These are phyloP conservation scores for Oidium heveae DNA, from an alignment of 2,329 filamentous ascomycete genomes.

Conservation along the genomic window DNA sequence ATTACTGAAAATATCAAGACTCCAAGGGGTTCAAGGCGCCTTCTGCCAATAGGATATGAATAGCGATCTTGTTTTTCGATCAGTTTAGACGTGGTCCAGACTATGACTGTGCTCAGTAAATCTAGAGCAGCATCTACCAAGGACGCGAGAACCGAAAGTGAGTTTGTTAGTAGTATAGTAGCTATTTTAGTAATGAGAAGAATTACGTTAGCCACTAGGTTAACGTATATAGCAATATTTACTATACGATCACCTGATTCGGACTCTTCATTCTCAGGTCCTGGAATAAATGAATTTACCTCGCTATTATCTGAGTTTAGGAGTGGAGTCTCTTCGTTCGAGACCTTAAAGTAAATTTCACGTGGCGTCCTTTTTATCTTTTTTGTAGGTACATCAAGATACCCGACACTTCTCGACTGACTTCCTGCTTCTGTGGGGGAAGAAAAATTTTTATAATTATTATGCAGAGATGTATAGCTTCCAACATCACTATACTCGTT, in stretches of 20 bases:
- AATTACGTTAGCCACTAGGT: constrained; percentile 32
- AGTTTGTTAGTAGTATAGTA: constrained; percentile 28
- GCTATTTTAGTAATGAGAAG: constrained; percentile 28
- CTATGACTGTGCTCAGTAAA: constrained; percentile 31
- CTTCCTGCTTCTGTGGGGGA: constrained; percentile 51
- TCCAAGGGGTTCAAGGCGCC: constrained; percentile 32
- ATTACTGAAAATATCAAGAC: constrained; percentile 37
- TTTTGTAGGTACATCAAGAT: constrained; percentile 11
- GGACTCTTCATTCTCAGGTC: constrained; percentile 45
- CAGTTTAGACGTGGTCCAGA: constrained; percentile 32
- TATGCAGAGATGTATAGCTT: constrained; percentile 3
- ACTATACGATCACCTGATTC: constrained; percentile 55
- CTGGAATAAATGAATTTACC: constrained; percentile 18
- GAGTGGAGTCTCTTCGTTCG: constrained; percentile 41
- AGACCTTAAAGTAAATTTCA: constrained; percentile 45
- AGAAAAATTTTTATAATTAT: constrained; percentile 37
- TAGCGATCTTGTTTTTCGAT: constrained; percentile 21
- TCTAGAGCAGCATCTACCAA: constrained; percentile 35
- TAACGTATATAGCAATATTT: constrained; percentile 60
- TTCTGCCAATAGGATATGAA: constrained; percentile 28
- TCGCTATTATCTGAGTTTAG: constrained; percentile 4
- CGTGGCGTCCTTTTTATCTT: constrained; percentile 59
- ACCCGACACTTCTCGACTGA: constrained; percentile 7
- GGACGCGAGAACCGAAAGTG: constrained; percentile 34
- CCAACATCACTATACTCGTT: constrained; percentile 52